Conservation (phyloP, 2,329 filamentous ascomycete species). For the Metarhizium rileyi region DNA sequence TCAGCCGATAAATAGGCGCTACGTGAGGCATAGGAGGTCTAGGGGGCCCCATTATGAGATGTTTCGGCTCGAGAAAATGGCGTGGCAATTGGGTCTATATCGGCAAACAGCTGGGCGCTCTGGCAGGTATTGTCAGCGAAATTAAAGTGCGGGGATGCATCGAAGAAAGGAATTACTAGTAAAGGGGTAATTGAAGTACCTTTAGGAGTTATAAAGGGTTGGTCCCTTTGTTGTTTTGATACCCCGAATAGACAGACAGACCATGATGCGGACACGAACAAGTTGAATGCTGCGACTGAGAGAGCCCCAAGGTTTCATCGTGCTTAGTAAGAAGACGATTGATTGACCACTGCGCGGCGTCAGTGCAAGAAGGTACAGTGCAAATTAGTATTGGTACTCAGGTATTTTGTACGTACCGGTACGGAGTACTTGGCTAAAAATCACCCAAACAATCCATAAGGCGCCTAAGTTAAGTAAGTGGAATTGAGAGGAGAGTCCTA, state of each 20-base stretch:
- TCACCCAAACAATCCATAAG: no score
- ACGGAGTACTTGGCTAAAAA: no score
- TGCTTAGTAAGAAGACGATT: no score
- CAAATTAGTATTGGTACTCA: no score
- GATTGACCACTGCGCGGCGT: no score
- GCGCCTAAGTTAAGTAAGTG: no score
- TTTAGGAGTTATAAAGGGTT: not conserved
- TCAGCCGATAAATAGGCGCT: constrained; percentile 64
- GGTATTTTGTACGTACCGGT: no score
- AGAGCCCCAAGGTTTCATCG: no score
- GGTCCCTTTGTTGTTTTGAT: not conserved
- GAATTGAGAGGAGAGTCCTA: no score
- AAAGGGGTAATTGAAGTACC: not conserved
- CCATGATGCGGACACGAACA: not conserved
- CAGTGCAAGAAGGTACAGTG: no score
- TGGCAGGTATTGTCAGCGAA: not conserved
- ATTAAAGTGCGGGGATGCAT: not conserved
- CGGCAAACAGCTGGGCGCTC: not conserved
- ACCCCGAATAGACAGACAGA: no score
- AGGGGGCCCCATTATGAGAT: constrained; percentile 21
- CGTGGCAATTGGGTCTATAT: not conserved
- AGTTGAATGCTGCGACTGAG: not conserved
- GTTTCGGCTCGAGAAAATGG: not conserved
- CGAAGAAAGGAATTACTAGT: not conserved
- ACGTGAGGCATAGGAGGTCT: constrained; percentile 39